Evolutionary conservation across 129 eudicot genomes (phyloP), one percentile per base, ranked within the genome.

Genomic region (sunflower (Helianthus annuus)): DNA sequence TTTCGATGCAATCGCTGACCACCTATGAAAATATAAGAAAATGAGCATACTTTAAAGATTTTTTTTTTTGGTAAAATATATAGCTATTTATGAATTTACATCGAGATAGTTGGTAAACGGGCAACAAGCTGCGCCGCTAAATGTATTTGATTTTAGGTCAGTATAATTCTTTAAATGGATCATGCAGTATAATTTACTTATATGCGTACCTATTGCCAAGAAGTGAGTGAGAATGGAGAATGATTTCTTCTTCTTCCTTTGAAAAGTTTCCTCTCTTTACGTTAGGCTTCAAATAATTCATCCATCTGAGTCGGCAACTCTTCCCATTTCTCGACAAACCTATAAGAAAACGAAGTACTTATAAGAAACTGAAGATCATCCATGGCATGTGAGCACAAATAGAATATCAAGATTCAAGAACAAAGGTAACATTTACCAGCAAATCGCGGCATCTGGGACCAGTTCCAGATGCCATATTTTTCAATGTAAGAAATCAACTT

Each of bases 271-370:
- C 86, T 67, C 76, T 69, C 73, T 78, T 82, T 27, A 82, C 42
- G 19, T 53, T 53, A 0, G 86, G 86, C 59, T 73, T 66, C 49
- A 82, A 64, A 69, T 82, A 82, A 70, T 82, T 82, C 72, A 78
- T 16, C 86, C 86, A 82, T 15, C 86, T 60, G 14, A 82, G 76
- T 74, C 86, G 78, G 51, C 86, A 82, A 54, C 86, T 82, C 79
- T 77, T 82, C 15, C 86, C 86, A 6, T 62, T 72, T 54, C 86
- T 82, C 13, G 68, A 64, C 67, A 78, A 73, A 9, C 84, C 84
- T 80, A 44, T 12, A 56, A 29, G 15, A 15, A 66, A 62, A 62
- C n/a, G 29, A 64, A 78, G 19, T 15, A 53, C 36, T 7, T 7
- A 61, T 64, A 4, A 48, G 38, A 61, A 62, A 5, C n/a, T 10